Evolutionary conservation across 768 basidiomycete species (phyloP).

Genomic region (Hygrophoropsis aurantiaca): DNA sequence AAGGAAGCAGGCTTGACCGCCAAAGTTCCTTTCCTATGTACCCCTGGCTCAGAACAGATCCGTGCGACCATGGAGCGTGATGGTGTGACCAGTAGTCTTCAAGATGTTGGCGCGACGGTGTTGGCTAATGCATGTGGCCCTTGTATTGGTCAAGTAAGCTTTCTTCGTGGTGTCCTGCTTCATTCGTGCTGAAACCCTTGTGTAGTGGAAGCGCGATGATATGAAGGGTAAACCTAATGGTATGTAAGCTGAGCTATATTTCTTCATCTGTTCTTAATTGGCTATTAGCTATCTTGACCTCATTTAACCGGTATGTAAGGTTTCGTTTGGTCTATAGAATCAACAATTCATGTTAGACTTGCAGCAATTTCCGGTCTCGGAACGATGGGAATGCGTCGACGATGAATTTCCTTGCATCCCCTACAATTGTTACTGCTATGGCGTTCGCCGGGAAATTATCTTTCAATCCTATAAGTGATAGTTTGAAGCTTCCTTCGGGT

Average conservation of each 20-base stretch:
- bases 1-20: conserved; percentile 77
- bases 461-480: conserved; percentile 91
- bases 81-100: conserved; percentile 73
- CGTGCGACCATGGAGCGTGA: conserved; percentile 97
- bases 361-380: conserved; percentile 83
- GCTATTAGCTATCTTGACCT: conserved; percentile 83
- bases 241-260: conserved; percentile 30
- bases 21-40: conserved; percentile 85
- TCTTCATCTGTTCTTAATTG: conserved; percentile 7
- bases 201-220: conserved; percentile 90
- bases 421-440: conserved; percentile 97
- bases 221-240: conserved; percentile 90
- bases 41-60: conserved; percentile 93
- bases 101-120: conserved; percentile 91
- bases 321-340: neutral
- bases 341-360: conserved; percentile 3
- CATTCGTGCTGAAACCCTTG: conserved; percentile 7
- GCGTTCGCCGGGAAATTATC: conserved; percentile 91
- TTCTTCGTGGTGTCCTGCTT: conserved; percentile 1
- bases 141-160: conserved; percentile 87
- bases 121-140: conserved; percentile 98
- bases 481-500: conserved; percentile 65
- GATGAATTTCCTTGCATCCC: conserved; percentile 98
- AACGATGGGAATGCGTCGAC: conserved; percentile 95
- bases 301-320: conserved; percentile 83